Evolutionary conservation across 2,329 filamentous ascomycete genomes (phyloP).

Genomic region (Colletotrichum echinochloae): DNA sequence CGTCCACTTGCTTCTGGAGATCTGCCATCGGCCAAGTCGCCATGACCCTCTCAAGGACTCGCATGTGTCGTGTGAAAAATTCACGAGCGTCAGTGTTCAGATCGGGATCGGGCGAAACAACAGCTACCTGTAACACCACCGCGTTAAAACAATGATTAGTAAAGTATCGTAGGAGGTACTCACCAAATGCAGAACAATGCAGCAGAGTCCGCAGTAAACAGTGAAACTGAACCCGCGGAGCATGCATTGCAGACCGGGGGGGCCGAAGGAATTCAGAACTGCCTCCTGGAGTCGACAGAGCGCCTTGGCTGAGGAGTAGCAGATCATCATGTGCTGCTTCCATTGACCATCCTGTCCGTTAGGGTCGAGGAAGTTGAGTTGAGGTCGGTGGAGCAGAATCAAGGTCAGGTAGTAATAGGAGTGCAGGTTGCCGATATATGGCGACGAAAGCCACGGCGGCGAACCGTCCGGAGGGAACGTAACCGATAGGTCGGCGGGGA

Average conservation of each 20-base stretch:
- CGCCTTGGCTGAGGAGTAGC: conserved; percentile 85
- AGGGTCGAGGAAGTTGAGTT: conserved; percentile 82
- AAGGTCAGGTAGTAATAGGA: conserved; percentile 88
- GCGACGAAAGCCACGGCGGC: conserved; percentile 85
- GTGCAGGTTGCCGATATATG: conserved; percentile 90
- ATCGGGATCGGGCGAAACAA: conserved; percentile 92
- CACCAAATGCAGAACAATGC: conserved; percentile 93
- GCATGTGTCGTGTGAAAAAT: conserved; percentile 94
- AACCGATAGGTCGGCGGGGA: conserved; percentile 83
- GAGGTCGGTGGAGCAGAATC: conserved; percentile 89
- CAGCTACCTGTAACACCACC: conserved; percentile 75
- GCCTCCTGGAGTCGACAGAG: conserved; percentile 90
- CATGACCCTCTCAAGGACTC: conserved; percentile 88
- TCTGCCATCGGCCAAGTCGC: conserved; percentile 88
- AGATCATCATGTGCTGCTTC: conserved; percentile 89
- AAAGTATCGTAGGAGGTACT: conserved; percentile 52
- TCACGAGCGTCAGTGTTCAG: conserved; percentile 86
- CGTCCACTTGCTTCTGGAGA: conserved; percentile 89
- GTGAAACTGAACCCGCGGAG: conserved; percentile 94
- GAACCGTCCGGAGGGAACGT: conserved; percentile 82
- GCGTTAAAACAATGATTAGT: conserved; percentile 12
- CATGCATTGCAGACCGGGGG: conserved; percentile 89
- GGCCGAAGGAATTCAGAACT: conserved; percentile 79
- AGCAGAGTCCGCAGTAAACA: conserved; percentile 91
- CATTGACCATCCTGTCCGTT: conserved; percentile 78